Conservation (phyloP, 2,329 filamentous ascomycete species). For the Aspergillus luchuensis region DNA sequence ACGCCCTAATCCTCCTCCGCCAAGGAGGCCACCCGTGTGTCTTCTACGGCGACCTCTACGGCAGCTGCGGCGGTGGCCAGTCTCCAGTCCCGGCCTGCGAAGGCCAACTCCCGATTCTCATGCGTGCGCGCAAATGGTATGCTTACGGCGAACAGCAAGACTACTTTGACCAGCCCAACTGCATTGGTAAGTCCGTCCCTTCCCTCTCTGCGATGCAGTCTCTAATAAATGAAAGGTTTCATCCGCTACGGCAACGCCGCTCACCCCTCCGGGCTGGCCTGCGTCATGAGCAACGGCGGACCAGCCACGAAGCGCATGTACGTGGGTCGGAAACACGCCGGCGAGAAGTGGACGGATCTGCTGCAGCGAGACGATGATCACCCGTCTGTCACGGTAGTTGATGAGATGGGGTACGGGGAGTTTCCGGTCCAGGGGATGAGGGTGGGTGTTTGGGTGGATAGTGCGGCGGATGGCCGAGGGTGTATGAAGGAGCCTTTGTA, state of each 20-base stretch:
- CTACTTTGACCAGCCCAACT: conserved; percentile 9
- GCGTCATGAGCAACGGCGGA: conserved; percentile 58
- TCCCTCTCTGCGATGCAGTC: not conserved
- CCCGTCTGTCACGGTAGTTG: conserved; percentile 57
- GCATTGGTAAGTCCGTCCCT: conserved; percentile 1
- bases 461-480: conserved; percentile 41
- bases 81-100: not conserved
- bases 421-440: conserved; percentile 59
- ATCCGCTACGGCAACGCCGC: conserved; percentile 54
- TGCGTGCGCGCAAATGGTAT: not conserved
- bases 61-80: not conserved
- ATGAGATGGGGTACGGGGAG: conserved; percentile 58
- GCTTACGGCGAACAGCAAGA: conserved; percentile 14
- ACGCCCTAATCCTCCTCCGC: conserved; percentile 13
- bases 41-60: conserved; percentile 15
- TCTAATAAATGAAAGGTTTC: conserved; percentile 43
- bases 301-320: conserved; percentile 59
- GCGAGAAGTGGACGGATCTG: conserved; percentile 66
- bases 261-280: conserved; percentile 55
- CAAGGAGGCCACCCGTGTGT: conserved; percentile 10
- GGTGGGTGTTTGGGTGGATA: conserved; percentile 64
- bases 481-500: not conserved
- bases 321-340: conserved; percentile 59
- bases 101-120: conserved; percentile 1
- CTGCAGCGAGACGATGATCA: conserved; percentile 51